A percentile compares a stretch with the other conserved stretches of the same genome.
Conservation (phyloP, 1,284 basidiomycete species). For the Cutaneotrichosporon curvatum region DNA sequence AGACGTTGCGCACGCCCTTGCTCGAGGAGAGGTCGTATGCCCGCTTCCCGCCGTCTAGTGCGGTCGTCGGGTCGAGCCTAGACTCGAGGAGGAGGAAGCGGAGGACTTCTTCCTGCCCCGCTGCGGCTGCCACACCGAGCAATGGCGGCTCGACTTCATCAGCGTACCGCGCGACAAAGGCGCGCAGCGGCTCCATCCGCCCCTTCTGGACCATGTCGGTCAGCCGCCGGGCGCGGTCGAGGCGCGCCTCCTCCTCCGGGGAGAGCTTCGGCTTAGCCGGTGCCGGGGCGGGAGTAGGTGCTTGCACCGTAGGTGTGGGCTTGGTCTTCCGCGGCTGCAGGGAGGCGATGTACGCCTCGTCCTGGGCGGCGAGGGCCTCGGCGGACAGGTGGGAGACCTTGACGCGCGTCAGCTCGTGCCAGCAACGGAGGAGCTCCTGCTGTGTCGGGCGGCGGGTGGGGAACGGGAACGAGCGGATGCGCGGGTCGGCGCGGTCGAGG, state of each 20-base stretch:
- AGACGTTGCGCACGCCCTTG: constrained; percentile 70
- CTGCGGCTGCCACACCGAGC: constrained; percentile 67
- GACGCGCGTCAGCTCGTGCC: constrained; percentile 75
- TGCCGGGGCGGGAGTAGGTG: constrained; percentile 47
- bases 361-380: constrained; percentile 72
- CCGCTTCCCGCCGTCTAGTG: constrained; percentile 49
- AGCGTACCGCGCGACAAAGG: constrained; percentile 74
- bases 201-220: constrained; percentile 85
- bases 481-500: constrained; percentile 60
- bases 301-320: constrained; percentile 18
- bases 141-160: constrained; percentile 55
- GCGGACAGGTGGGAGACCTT: constrained; percentile 82
- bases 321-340: constrained; percentile 53
- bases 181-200: constrained; percentile 67
- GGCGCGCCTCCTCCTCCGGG: constrained; percentile 66
- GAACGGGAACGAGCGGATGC: constrained; percentile 84
- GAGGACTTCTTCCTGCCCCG: constrained; percentile 68
- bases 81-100: constrained; percentile 73
- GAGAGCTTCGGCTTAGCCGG: constrained; percentile 57
- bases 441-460: constrained; percentile 91
- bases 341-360: constrained; percentile 77
- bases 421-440: constrained; percentile 79
- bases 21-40: constrained; percentile 80
- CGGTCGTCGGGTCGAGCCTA: constrained; percentile 73
- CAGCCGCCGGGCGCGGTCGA: constrained; percentile 70